Evolutionary conservation across 345 rosid genomes (phyloP).

Genomic region (Pugionium cornutum): DNA sequence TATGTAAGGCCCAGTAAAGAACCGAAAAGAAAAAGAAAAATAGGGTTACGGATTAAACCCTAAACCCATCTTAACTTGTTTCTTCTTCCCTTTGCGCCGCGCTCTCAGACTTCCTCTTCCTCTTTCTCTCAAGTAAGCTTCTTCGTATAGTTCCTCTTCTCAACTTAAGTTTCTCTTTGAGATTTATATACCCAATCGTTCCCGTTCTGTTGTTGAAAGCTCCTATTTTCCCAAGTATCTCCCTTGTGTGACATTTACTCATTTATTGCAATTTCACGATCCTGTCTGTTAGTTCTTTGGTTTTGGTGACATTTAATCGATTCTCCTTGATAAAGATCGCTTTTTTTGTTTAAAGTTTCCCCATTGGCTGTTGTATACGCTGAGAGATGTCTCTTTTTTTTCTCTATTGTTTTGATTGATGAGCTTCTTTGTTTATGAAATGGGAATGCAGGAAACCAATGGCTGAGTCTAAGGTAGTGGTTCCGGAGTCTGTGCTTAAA

Average conservation of each 20-base stretch:
- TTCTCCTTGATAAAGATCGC: too few species aligned
- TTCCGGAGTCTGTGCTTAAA: slow-evolving; percentile 68
- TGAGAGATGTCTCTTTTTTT: not conserved
- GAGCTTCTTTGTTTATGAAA: not conserved
- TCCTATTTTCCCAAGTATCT: too few species aligned
- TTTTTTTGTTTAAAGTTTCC: not conserved
- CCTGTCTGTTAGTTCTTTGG: too few species aligned
- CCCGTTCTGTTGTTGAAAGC: not conserved
- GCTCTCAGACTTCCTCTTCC: slow-evolving; percentile 18
- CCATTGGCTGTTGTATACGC: not conserved
- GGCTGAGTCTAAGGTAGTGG: slow-evolving; percentile 43
- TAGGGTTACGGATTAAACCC: slow-evolving; percentile 31
- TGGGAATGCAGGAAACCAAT: slow-evolving; percentile 25
- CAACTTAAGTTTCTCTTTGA: not conserved
- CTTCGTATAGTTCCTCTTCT: slow-evolving; percentile 4
- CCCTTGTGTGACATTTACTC: too few species aligned
- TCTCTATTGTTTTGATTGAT: not conserved
- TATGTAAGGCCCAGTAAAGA: not conserved
- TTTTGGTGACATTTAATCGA: too few species aligned
- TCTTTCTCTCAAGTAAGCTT: slow-evolving; percentile 31
- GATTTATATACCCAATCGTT: not conserved
- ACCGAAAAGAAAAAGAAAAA: not conserved
- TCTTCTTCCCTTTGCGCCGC: slow-evolving; percentile 30
- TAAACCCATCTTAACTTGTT: slow-evolving; percentile 19
- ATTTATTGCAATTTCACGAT: too few species aligned